These are phyloP conservation scores for Plasmodium yoelii DNA, from an alignment of 169 alveolate genomes.

Conservation along the genomic window DNA sequence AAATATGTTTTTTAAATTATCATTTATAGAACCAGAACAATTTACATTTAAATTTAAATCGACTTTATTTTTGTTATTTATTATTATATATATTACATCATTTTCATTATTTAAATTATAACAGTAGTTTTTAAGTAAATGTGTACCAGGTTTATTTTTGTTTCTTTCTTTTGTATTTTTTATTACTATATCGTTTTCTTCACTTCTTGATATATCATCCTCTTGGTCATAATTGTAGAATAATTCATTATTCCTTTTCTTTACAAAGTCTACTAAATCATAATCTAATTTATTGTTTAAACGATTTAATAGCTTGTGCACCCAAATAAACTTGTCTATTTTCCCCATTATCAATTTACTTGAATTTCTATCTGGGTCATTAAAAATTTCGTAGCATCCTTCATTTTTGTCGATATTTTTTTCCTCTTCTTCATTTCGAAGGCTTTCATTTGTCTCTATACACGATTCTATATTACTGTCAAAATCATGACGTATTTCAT, in stretches of 20 bases:
- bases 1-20: conserved; percentile 28
- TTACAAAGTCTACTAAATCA: conserved; percentile 51
- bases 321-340: conserved; percentile 20
- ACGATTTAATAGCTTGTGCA: conserved; percentile 11
- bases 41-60: conserved; percentile 15
- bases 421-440: background rate
- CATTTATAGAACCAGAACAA: conserved; percentile 9
- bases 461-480: conserved; percentile 1
- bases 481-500: background rate
- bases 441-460: background rate
- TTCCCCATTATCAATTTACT: conserved; percentile 12
- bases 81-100: conserved; percentile 45
- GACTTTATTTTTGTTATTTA: conserved; percentile 41
- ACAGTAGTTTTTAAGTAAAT: conserved; percentile 38
- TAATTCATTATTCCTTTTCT: conserved; percentile 22
- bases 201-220: background rate
- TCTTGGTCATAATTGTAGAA: conserved; percentile 16
- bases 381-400: background rate
- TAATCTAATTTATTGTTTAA: conserved; percentile 30
- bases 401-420: background rate
- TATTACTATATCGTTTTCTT: conserved; percentile 13
- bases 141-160: background rate
- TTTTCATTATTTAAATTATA: conserved; percentile 29
- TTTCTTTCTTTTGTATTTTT: background rate
- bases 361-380: background rate